phyloP scores from a whole-genome alignment of 495 filamentous ascomycete species.

The Oleoguttula mirabilis region DNA sequence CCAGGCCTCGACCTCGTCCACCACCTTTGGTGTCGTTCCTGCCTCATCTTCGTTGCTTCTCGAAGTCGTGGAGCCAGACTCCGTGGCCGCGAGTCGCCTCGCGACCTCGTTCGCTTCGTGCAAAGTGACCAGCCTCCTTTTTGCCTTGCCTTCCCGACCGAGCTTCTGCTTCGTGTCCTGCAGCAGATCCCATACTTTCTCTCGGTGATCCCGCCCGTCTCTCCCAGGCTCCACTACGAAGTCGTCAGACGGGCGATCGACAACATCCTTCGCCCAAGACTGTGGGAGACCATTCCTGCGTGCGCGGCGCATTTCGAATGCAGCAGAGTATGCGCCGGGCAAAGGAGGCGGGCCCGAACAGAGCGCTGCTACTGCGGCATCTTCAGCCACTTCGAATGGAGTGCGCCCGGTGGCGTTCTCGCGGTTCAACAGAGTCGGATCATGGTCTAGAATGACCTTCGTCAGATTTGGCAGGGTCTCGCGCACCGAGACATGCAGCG shows the following conservation, averaged over 20 bases:
- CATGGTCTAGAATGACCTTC: conserved; percentile 37
- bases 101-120: conserved; percentile 64
- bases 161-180: conserved; percentile 19
- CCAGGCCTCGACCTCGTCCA: not conserved
- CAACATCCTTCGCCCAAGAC: not conserved
- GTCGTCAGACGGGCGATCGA: conserved; percentile 6
- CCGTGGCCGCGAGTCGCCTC: conserved; percentile 41
- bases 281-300: not conserved
- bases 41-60: not conserved
- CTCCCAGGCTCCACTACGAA: conserved; percentile 21
- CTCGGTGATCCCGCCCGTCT: conserved; percentile 4
- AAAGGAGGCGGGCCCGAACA: conserved; percentile 6
- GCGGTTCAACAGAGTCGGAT: conserved; percentile 46
- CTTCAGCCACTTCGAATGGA: conserved; percentile 50
- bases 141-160: conserved; percentile 26
- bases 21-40: not conserved
- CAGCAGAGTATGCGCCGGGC: not conserved
- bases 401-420: conserved; percentile 64
- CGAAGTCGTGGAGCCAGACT: no score
- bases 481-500: conserved; percentile 36
- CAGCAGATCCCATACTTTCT: conserved; percentile 4
- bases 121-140: conserved; percentile 53
- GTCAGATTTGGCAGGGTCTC: conserved; percentile 13
- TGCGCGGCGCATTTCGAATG: not conserved
- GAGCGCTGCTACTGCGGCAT: conserved; percentile 35